Evolutionary conservation across 441 rosid species (phyloP).

Genomic region (Manihot esculenta): DNA sequence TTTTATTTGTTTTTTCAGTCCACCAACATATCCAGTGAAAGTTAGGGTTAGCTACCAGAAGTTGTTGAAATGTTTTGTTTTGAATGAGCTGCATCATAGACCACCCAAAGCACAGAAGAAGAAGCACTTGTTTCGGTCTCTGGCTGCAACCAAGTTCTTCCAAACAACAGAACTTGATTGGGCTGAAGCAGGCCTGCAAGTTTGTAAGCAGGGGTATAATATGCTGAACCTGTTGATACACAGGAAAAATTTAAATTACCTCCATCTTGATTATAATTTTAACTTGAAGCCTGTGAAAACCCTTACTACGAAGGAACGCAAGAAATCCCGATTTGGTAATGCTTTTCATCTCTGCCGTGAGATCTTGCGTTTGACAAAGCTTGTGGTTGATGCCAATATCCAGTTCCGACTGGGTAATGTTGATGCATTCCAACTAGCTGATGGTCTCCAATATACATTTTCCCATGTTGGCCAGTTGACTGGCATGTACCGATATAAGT

Average conservation of each 20-base stretch:
- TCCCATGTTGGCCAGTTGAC: conserved; percentile 99
- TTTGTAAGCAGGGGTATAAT: conserved; percentile 95
- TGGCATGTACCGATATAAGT: conserved; percentile 97
- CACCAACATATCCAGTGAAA: conserved; percentile 95
- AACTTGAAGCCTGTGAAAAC: conserved; percentile 97
- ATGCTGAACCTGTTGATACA: conserved; percentile 97
- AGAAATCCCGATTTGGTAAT: conserved; percentile 94
- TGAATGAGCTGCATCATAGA: conserved; percentile 95
- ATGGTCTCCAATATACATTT: conserved; percentile 90
- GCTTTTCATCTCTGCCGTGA: conserved; percentile 99
- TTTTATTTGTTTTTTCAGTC: conserved; percentile 41
- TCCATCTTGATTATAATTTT: conserved; percentile 94
- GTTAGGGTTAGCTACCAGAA: conserved; percentile 98
- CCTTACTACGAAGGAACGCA: conserved; percentile 93
- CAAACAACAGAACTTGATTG: conserved; percentile 97
- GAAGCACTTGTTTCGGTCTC: conserved; percentile 90
- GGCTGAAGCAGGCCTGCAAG: conserved; percentile 99
- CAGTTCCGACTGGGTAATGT: conserved; percentile 95
- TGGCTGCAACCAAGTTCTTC: conserved; percentile 94
- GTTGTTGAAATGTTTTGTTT: conserved; percentile 83
- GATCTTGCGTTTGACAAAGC: conserved; percentile 89
- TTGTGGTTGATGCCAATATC: conserved; percentile 96
- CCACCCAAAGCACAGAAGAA: conserved; percentile 99
- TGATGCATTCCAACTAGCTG: conserved; percentile 97
- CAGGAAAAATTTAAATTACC: conserved; percentile 84